These are phyloP conservation scores for Rhodotorula taiwanensis DNA, from an alignment of 768 basidiomycete genomes.

Conservation along the genomic window DNA sequence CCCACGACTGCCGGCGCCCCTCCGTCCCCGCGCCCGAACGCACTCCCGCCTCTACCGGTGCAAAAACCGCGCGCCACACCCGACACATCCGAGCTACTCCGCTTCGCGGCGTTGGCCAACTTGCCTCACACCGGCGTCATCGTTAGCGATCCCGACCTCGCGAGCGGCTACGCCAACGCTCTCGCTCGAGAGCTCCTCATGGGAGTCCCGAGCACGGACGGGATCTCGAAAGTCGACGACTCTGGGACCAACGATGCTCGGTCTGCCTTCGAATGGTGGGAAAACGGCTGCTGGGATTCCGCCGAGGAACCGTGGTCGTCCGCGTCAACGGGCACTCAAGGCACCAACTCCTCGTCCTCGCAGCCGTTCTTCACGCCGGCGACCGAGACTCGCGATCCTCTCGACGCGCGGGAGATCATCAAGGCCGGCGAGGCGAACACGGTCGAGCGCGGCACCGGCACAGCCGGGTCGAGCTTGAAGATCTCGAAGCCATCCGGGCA, in stretches of 20 bases:
- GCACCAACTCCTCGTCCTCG: constrained; percentile 2
- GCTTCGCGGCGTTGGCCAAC: constrained; percentile 23
- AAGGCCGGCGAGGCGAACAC: constrained; percentile 7
- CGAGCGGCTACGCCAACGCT: constrained; percentile 35
- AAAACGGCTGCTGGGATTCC: constrained; percentile 11
- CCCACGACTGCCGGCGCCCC: background rate
- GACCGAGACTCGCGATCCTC: constrained; percentile 13
- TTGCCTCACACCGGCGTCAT: constrained; percentile 34
- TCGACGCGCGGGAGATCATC: constrained; percentile 27
- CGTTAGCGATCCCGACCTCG: constrained; percentile 20
- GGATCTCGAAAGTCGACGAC: background rate
- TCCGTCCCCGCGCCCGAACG: constrained; percentile 23
- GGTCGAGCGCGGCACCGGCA: constrained; percentile 12
- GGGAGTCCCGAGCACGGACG: constrained; percentile 22
- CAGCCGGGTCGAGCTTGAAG: constrained; percentile 14
- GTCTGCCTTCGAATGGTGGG: constrained; percentile 7
- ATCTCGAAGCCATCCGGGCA: constrained; percentile 14
- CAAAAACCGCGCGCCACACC: background rate
- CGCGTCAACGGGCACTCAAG: background rate
- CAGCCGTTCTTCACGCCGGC: constrained; percentile 21
- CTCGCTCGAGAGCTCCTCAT: constrained; percentile 32
- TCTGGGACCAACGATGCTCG: no score
- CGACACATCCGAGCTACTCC: constrained; percentile 12
- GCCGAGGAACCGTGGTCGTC: constrained; percentile 27
- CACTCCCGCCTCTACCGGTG: constrained; percentile 12